These are phyloP conservation scores for Blastocystis sp. DNA, from an alignment of 352 stramenopile species.

Conservation along the genomic window DNA sequence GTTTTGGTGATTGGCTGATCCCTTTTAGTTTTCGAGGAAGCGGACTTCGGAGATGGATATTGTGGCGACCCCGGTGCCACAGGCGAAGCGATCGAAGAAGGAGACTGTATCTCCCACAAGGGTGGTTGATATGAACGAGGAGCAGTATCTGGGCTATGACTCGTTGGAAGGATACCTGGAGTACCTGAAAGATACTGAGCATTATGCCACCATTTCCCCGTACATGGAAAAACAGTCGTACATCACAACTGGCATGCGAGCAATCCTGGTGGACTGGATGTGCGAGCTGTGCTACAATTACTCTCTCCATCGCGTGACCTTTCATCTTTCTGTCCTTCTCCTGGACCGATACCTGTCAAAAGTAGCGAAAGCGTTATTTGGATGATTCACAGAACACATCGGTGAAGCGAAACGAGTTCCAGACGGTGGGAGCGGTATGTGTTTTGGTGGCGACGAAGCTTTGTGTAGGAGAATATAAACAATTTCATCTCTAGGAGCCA, in stretches of 20 bases:
- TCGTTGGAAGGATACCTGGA: not conserved
- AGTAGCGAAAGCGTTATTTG: not conserved
- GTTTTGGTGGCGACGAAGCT: conserved; percentile 3
- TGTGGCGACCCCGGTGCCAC: not conserved
- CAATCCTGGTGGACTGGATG: conserved; percentile 61
- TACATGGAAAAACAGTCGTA: conserved; percentile 29
- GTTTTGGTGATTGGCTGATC: no score
- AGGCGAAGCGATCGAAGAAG: not conserved
- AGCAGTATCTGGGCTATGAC: not conserved
- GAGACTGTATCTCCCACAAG: not conserved
- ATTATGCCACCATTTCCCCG: not conserved
- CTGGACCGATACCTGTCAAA: conserved; percentile 59
- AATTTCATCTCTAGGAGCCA: not conserved
- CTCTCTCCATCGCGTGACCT: conserved; percentile 57
- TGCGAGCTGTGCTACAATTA: conserved; percentile 60
- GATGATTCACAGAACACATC: not conserved
- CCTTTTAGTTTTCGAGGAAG: no score
- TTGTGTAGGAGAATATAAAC: not conserved
- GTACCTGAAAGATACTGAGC: not conserved
- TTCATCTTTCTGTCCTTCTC: conserved; percentile 58
- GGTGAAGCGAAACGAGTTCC: conserved; percentile 7
- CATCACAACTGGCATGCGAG: conserved; percentile 59
- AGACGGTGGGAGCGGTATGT: conserved; percentile 19
- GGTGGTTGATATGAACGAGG: not conserved
- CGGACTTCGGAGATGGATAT: no score